Evolutionary conservation across 78 protist genomes (phyloP).

Genomic region (Salpingoeca rosetta): DNA sequence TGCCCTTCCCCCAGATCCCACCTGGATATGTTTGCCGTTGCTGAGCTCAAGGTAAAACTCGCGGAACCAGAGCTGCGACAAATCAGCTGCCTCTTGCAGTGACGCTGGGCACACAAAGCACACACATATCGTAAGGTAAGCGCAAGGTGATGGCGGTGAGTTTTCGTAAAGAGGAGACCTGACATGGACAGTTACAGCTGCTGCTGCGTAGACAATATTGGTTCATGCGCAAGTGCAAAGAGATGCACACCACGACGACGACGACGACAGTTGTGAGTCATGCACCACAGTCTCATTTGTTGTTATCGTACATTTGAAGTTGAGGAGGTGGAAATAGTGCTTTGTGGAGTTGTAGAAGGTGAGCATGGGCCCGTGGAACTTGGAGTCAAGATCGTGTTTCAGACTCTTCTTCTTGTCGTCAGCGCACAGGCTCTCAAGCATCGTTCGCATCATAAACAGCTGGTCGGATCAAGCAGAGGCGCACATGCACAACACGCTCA

Average conservation of each 20-base stretch:
- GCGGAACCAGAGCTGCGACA: conserved; percentile 75
- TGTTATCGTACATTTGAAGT: conserved; percentile 15
- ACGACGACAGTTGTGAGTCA: too few relatives aligned
- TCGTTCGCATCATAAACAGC: conserved; percentile 23
- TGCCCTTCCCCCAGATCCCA: conserved; percentile 23
- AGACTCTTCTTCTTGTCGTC: neutral
- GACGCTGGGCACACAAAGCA: conserved; percentile 32
- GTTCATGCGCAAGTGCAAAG: too few relatives aligned
- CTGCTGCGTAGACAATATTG: too few relatives aligned
- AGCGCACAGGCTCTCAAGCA: conserved; percentile 13
- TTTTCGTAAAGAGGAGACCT: too few relatives aligned
- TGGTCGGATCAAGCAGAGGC: conserved; percentile 57
- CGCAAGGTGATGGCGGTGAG: too few relatives aligned
- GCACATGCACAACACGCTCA: neutral
- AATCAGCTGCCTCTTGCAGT: conserved; percentile 41
- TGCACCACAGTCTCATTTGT: too few relatives aligned
- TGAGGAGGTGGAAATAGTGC: conserved; percentile 38
- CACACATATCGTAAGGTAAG: too few relatives aligned
- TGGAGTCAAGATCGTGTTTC: neutral
- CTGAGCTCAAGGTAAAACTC: conserved; percentile 63
- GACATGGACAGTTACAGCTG: too few relatives aligned
- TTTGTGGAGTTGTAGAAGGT: conserved; percentile 20
- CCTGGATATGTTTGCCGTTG: conserved; percentile 23
- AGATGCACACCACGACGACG: too few relatives aligned
- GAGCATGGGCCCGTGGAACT: conserved; percentile 13